These are phyloP conservation scores for Ophiognomonia clavigignenti-juglandacearum DNA, from an alignment of 2,329 filamentous ascomycete species.

Conservation along the genomic window DNA sequence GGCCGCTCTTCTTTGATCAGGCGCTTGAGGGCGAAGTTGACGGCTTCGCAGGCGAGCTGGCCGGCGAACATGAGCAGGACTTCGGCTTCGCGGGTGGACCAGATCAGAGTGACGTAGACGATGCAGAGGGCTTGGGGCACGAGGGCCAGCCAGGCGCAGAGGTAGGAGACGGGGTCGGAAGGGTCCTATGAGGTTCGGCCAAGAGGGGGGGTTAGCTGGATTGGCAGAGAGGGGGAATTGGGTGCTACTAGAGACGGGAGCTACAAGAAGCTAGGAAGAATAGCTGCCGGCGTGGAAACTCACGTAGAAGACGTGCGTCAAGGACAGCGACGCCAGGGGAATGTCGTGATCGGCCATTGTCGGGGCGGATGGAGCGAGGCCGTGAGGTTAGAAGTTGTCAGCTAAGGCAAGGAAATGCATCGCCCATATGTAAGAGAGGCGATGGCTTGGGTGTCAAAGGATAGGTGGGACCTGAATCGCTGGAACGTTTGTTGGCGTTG, in stretches of 20 bases:
- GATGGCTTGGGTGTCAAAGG: too few species aligned
- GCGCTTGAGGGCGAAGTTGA: slow-evolving; percentile 87
- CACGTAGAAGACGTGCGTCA: slow-evolving; percentile 97
- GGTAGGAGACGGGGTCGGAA: slow-evolving; percentile 73
- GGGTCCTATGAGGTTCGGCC: slow-evolving; percentile 60
- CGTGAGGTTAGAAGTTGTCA: neutral
- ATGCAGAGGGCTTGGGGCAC: slow-evolving; percentile 88
- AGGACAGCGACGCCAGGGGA: slow-evolving; percentile 79
- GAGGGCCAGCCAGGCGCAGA: slow-evolving; percentile 91
- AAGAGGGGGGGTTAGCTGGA: slow-evolving; percentile 2
- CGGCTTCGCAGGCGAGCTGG: slow-evolving; percentile 83
- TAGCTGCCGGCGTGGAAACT: slow-evolving; percentile 24
- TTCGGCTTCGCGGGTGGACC: slow-evolving; percentile 87
- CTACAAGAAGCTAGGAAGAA: neutral
- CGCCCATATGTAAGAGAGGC: too few species aligned
- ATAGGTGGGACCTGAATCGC: too few species aligned
- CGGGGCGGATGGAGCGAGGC: neutral
- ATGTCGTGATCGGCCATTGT: slow-evolving; percentile 39
- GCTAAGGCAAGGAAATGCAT: neutral
- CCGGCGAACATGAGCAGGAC: slow-evolving; percentile 86
- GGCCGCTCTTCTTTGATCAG: slow-evolving; percentile 90
- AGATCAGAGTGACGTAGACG: slow-evolving; percentile 83
- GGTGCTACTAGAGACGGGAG: neutral
- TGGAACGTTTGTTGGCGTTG: too few species aligned
- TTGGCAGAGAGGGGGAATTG: neutral